Conservation (phyloP, 495 filamentous ascomycete genomes). For the Mytilinidion resinicola region DNA sequence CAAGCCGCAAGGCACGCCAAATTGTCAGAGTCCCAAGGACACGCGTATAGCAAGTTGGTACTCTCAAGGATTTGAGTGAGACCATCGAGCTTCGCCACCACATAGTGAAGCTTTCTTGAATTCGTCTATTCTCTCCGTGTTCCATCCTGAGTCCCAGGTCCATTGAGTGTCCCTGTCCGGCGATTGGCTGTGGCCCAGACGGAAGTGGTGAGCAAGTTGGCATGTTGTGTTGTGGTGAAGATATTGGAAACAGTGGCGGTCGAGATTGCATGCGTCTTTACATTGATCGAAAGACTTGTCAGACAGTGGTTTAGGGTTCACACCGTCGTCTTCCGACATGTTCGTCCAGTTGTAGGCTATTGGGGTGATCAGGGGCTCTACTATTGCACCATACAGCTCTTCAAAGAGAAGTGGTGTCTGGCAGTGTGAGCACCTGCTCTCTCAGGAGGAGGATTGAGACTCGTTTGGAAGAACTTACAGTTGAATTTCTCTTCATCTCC, state of each 20-base stretch:
- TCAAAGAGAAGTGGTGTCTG: conserved; percentile 18
- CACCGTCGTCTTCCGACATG: conserved; percentile 19
- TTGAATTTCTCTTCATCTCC: conserved; percentile 5
- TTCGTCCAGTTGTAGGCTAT: conserved; percentile 20
- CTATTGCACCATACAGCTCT: conserved; percentile 18
- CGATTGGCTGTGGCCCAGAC: conserved; percentile 8
- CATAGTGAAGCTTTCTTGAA: conserved; percentile 14
- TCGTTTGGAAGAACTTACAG: no score
- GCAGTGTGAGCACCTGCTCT: background rate
- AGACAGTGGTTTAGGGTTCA: background rate
- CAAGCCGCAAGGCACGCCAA: background rate
- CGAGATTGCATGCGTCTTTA: conserved; percentile 10
- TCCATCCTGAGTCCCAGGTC: conserved; percentile 22
- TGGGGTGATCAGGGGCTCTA: conserved; percentile 2
- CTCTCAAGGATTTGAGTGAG: conserved; percentile 19
- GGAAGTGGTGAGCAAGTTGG: conserved; percentile 7
- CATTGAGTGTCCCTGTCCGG: conserved; percentile 7
- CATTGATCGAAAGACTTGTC: conserved; percentile 16
- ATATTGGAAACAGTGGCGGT: conserved; percentile 19
- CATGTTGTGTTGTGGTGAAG: conserved; percentile 16
- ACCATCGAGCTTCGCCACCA: conserved; percentile 15
- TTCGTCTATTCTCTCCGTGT: conserved; percentile 12
- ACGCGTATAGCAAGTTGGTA: background rate
- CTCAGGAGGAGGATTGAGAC: no score
- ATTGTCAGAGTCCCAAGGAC: background rate